Evolutionary conservation across 108 stramenopile genomes (phyloP), one percentile per base, ranked within the genome.

Genomic region (Nannochloropsis salina): DNA sequence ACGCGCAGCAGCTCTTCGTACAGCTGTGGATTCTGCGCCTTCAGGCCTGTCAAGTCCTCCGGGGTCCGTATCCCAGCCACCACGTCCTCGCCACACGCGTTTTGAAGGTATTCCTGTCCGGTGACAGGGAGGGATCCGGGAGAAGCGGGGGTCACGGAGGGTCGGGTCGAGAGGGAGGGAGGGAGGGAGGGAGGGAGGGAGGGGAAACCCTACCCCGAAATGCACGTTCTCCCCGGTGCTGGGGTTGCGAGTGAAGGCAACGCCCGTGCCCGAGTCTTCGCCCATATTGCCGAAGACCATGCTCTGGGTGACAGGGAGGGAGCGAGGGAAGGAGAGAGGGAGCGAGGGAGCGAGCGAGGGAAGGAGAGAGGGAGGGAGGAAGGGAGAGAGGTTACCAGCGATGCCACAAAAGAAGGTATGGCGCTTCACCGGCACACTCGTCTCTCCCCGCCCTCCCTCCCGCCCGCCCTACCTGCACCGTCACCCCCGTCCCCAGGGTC

Each of bases 221-320:
- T 95, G 87, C 42, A 86, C 84, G 80, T 93, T 92, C 85, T 92
- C 92, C 8, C 94, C 95, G 2, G 92, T 94, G 44, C 92, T 93
- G 61, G 95, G 95, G 86, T 95, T 93, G 44, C 95, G 92, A 44
- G 93, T 92, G 88, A 96, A 96, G 15, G 92, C 93, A 12, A 95
- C 95, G 10, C 95, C 95, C 31, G 94, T 96, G 2, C 95, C 95
- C 12, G 90, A 92, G 47, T 88, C 92, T 43, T 90, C 80, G 83
- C 94, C 94, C 89, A 93, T 92, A 85, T 96, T 95, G 80, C 95
- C 95, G 91, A 94, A 96, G 10, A 94, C 94, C 94, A 96, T 96
- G 22, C 43, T 44, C 83, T 44, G 74, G 31, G 10, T 11, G 21
- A 10, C 18, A 1, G 81, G 81, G 40, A 31, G 40, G n/a, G 81